A percentile compares a stretch with the other conserved stretches of the same genome.
Conservation (phyloP, 352 stramenopile species). For the Pythium coloratum region DNA sequence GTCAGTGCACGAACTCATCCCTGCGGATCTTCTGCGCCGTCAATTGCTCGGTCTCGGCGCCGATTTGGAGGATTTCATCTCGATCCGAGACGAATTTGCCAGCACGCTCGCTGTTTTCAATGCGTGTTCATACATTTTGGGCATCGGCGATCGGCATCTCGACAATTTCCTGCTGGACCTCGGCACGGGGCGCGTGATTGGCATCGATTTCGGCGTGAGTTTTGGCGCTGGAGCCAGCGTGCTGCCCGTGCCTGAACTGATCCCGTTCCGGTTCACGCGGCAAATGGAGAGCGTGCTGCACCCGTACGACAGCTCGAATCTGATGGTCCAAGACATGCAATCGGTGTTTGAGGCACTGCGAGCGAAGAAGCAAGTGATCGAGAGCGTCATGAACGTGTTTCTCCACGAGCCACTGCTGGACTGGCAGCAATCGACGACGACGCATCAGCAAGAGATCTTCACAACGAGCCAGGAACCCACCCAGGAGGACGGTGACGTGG, state of each 20-base stretch:
- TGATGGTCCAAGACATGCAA: conserved; percentile 84
- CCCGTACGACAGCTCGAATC: conserved; percentile 63
- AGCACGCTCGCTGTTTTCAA: conserved; percentile 85
- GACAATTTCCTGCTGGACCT: conserved; percentile 91
- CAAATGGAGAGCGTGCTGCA: conserved; percentile 74
- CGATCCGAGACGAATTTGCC: conserved; percentile 81
- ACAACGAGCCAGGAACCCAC: conserved; percentile 26
- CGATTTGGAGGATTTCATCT: conserved; percentile 81
- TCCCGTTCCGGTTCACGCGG: conserved; percentile 88
- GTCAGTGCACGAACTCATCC: conserved; percentile 65
- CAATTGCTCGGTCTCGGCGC: conserved; percentile 71
- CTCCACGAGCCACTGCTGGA: conserved; percentile 91
- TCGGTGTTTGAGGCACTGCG: conserved; percentile 81
- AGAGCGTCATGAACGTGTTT: conserved; percentile 92
- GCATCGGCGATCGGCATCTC: conserved; percentile 90
- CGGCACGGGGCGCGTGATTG: conserved; percentile 70
- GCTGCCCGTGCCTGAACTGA: conserved; percentile 87
- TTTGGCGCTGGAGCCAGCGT: conserved; percentile 86
- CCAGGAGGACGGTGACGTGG: conserved; percentile 20
- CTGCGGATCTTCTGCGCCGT: conserved; percentile 69
- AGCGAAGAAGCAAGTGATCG: conserved; percentile 76
- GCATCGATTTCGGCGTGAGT: conserved; percentile 92
- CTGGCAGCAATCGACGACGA: conserved; percentile 80
- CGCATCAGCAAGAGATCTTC: conserved; percentile 62
- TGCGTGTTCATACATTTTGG: conserved; percentile 86